phyloP scores from a whole-genome alignment of 1,139 yeast genomes.

The Meyerozyma carpophila region DNA sequence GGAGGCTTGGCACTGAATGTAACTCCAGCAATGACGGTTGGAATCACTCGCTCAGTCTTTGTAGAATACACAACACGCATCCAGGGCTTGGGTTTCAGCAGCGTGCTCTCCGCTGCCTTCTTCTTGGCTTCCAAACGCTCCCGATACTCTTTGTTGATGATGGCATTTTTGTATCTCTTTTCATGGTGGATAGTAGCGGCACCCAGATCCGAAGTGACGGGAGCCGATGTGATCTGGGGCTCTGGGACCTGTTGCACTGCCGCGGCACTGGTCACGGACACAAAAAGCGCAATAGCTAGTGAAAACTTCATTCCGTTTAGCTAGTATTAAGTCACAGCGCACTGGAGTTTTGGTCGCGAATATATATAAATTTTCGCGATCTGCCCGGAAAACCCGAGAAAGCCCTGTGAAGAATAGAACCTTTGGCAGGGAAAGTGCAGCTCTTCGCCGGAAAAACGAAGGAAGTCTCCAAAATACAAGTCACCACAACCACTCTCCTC shows the following conservation, averaged over 20 bases:
- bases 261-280: neutral
- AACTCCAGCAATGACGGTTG: slow-evolving; percentile 77
- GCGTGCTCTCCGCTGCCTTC: slow-evolving; percentile 9
- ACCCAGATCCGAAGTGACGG: neutral
- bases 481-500: no score
- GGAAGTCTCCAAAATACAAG: neutral
- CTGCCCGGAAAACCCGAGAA: neutral
- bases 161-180: slow-evolving; percentile 32
- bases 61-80: slow-evolving; percentile 59
- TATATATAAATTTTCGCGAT: neutral
- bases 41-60: slow-evolving; percentile 62
- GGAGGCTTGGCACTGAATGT: slow-evolving; percentile 76
- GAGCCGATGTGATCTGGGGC: slow-evolving; percentile 6
- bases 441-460: neutral
- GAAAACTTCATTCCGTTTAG: neutral
- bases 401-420: neutral
- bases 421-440: no score
- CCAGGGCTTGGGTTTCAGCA: slow-evolving; percentile 56
- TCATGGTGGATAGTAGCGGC: slow-evolving; percentile 7
- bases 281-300: neutral
- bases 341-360: neutral
- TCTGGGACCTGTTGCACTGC: slow-evolving; percentile 6
- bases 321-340: neutral
- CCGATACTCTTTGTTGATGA: slow-evolving; percentile 37
- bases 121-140: slow-evolving; percentile 20